These are phyloP conservation scores for Talaromyces atroroseus DNA, from an alignment of 2,329 filamentous ascomycete species.

Conservation along the genomic window DNA sequence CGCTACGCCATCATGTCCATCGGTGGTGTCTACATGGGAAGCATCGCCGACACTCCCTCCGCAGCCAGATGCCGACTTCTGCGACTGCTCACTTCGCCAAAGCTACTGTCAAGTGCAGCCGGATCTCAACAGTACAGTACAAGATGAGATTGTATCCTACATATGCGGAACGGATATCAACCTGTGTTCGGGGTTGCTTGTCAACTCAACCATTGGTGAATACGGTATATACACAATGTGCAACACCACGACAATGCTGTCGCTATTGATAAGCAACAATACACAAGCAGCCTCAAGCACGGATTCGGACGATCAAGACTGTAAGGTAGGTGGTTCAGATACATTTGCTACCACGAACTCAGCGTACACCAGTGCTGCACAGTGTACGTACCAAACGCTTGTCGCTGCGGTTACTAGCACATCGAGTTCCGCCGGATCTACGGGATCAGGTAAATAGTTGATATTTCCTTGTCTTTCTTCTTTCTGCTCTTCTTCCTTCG, in stretches of 20 bases:
- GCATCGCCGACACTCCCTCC: neutral
- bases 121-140: neutral
- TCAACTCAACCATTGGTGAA: neutral
- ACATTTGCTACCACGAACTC: neutral
- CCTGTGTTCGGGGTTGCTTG: neutral
- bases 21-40: neutral
- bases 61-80: neutral
- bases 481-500: no score
- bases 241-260: neutral
- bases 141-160: neutral
- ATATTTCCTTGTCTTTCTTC: no score
- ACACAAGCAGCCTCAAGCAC: neutral
- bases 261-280: neutral
- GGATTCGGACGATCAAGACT: neutral
- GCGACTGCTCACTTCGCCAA: neutral
- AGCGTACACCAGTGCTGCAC: neutral
- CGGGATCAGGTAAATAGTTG: no score
- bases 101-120: neutral
- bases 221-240: neutral
- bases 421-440: no score
- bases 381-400: no score
- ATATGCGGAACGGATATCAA: neutral
- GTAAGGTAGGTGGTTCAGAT: neutral
- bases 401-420: no score
- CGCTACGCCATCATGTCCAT: conserved; percentile 26